Evolutionary conservation across 129 eudicot genomes (phyloP), one percentile per base, ranked within the genome.

Genomic region (Apium graveolens): DNA sequence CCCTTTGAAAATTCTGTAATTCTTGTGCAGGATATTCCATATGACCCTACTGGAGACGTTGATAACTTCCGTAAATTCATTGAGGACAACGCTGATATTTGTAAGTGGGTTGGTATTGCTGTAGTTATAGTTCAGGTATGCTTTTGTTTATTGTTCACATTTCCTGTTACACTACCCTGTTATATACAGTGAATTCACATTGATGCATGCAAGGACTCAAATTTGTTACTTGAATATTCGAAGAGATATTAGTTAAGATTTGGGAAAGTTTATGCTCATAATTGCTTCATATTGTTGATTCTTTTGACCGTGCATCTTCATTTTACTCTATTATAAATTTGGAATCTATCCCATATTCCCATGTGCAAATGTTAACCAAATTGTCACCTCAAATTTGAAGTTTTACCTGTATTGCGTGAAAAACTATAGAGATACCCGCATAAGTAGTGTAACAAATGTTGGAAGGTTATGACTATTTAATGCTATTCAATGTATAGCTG

Each of bases 31-130:
- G 96, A 89, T 89, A 84, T 93, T 75, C 98, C 96, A 42, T 53
- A 53, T 43, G 98, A 93, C 82, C 91, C 97, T 74, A 93, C 98
- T 9, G 97, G 98, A 80, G 92, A 86, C 48, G 89, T 93, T 51
- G 91, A 86, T 75, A 88, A 79, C 79, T 37, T 93, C 9, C 87
- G 91, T 71, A 74, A 76, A 69, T 93, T 93, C 81, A 76, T 93
- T 77, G 84, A 93, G 80, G 86, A 80, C 39, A 91, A 93, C 75
- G 75, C 76, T 76, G 96, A 91, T 81, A 68, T 93, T 80, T 93
- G 90, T 78, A 78, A 79, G 89, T 93, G 96, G 97, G 87, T 89
- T 46, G 96, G 97, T 83, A 87, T 91, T 79, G 76, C 83, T 74
- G 80, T 91, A 57, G 75, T 93, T 66, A 77, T 73, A 74, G 79